Evolutionary conservation across 1,284 basidiomycete genomes (phyloP), one percentile per base, ranked within the genome.

Genomic region (Tylopilus sp.): DNA sequence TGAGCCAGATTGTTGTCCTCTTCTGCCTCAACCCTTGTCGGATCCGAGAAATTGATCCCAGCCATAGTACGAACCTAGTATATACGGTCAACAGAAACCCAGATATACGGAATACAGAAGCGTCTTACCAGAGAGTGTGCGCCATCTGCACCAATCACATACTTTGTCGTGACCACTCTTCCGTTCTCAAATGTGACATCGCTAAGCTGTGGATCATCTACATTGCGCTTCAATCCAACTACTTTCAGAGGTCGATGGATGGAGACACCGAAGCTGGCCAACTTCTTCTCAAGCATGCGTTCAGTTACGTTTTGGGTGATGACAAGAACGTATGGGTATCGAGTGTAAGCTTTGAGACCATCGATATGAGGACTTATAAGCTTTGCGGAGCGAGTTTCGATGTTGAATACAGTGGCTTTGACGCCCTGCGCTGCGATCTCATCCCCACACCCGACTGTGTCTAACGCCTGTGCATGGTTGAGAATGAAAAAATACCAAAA

Each of bases 141-240:
- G 19, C 88, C 88, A 71, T 89, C 87, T 22, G 87, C 86, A 33
- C 84, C 87, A 41, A 89, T 71, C 19, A 88, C 81, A 70, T 86
- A 86, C 38, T 79, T 80, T 24, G 86, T 74, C 5, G 74, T 80
- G 54, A 88, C 76, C 13, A 76, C 72, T 57, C 81, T 80, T 2
- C 86, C 86, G 55, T 81, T 79, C 26, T 88, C 85, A 66, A 89
- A 88, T 0, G 71, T 67, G n/a, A 86, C 86, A 29, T 84, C 77
- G 12, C 53, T 75, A 8, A 83, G 24, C 26, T 56, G 61, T 62
- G 71, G 39, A 44, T 74, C 63, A 3, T 68, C 62, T 33, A 13
- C 38, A n/a, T 39, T 38, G 26, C 51, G 22, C 18, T 36, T 53
- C 13, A 49, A 49, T 6, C 47, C 47, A 15, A 24, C n/a, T 13